These are phyloP conservation scores for Alternaria sp. DNA, from an alignment of 2,329 filamentous ascomycete genomes.

Conservation along the genomic window DNA sequence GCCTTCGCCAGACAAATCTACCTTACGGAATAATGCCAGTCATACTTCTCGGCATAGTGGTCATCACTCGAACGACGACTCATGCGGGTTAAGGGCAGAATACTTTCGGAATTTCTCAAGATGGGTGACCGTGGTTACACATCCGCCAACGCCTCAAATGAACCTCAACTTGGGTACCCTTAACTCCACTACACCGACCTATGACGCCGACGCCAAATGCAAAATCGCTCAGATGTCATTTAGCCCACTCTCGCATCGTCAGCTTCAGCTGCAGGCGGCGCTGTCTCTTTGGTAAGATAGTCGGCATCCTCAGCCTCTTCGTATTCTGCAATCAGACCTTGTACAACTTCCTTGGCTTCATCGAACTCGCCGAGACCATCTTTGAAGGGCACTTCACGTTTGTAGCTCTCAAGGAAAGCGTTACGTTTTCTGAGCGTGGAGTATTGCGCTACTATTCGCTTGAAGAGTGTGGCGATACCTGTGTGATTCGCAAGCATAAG, in stretches of 20 bases:
- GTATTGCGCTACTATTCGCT: conserved; percentile 90
- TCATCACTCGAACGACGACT: neutral
- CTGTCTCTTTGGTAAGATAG: conserved; percentile 79
- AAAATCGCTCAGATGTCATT: neutral
- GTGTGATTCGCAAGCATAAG: conserved; percentile 99
- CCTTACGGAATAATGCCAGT: neutral
- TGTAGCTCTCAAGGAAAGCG: conserved; percentile 95
- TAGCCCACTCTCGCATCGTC: conserved; percentile 43
- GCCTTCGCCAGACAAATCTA: neutral
- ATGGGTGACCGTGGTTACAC: neutral
- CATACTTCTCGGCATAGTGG: neutral
- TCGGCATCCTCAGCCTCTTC: conserved; percentile 91
- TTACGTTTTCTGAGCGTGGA: conserved; percentile 95
- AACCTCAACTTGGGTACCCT: neutral
- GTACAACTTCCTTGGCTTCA: conserved; percentile 89
- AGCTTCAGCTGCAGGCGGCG: conserved; percentile 50
- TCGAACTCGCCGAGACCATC: conserved; percentile 96
- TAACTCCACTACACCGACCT: conserved; percentile 6
- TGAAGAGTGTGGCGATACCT: conserved; percentile 95
- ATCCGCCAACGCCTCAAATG: conserved; percentile 5
- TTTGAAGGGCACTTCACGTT: conserved; percentile 91
- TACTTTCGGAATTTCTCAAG: neutral
- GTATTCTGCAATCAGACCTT: conserved; percentile 91
- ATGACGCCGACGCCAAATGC: conserved; percentile 9
- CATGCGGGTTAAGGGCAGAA: neutral